These are phyloP conservation scores for Xylariomycetidae sp. DNA, from an alignment of 2,329 filamentous ascomycete genomes.

Conservation along the genomic window DNA sequence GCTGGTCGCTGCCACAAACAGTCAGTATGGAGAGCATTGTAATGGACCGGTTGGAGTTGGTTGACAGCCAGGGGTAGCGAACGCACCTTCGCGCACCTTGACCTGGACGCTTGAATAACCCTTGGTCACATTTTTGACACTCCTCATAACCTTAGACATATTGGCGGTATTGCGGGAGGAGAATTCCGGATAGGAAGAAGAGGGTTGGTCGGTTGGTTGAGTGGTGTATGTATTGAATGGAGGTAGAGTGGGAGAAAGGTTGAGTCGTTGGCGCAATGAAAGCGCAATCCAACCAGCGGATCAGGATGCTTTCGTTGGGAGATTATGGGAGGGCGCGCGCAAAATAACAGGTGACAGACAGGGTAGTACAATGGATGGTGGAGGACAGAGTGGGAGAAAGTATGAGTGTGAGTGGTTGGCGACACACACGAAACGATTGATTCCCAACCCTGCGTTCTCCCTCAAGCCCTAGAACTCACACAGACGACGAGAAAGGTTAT, in stretches of 20 bases:
- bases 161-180: slow-evolving; percentile 28
- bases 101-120: slow-evolving; percentile 95
- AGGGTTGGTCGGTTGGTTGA: slow-evolving; percentile 4
- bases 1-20: slow-evolving; percentile 69
- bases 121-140: slow-evolving; percentile 99
- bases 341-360: neutral
- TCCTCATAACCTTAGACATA: slow-evolving; percentile 97
- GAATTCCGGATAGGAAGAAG: slow-evolving; percentile 2
- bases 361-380: too few relatives aligned
- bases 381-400: too few relatives aligned
- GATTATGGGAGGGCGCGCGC: too few relatives aligned
- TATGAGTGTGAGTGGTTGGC: too few relatives aligned
- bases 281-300: slow-evolving; percentile 22
- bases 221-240: slow-evolving; percentile 1
- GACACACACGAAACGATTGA: too few relatives aligned
- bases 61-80: slow-evolving; percentile 3
- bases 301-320: slow-evolving; percentile 12
- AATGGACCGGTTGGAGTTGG: too few relatives aligned
- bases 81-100: slow-evolving; percentile 91
- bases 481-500: too few relatives aligned
- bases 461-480: too few relatives aligned
- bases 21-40: slow-evolving; percentile 1
- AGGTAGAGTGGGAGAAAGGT: slow-evolving; percentile 7
- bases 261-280: slow-evolving; percentile 18
- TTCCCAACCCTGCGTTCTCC: too few relatives aligned